Evolutionary conservation across 441 rosid genomes (phyloP), one percentile per base, ranked within the genome.

Genomic region (Jatropha multifida): DNA sequence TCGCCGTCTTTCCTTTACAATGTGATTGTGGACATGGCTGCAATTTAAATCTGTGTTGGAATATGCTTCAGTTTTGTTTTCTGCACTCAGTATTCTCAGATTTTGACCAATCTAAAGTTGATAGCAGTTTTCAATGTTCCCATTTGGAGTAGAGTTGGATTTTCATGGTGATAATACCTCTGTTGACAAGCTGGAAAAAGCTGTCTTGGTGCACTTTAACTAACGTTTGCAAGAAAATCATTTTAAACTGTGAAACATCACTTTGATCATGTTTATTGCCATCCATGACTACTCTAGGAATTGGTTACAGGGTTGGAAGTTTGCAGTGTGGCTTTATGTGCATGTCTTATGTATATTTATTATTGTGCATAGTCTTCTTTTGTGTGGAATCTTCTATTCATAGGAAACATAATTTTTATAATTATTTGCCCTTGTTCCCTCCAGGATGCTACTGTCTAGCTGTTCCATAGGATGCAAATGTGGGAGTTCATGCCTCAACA

Each of bases 401-500:
- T 65, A 38, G 38, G 14, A 48, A 48, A 18, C 13, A 68, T 41
- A 69, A 38, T 59, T 60, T 44, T 42, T 60, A 23, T 65, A 2
- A 17, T 60, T 48, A 59, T 27, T 63, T 56, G 37, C 76, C 48
- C 20, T 77, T 68, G 66, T 37, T 61, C 46, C 77, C 65, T 79
- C 68, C 83, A 94, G 98, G 88, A 91, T 94, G 99, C 86, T 96
- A 61, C 80, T 91, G 54, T 94, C 99, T 78, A 90, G 90, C 81
- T 96, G 99, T 86, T 96, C 99, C 32, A 89, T 96, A 3, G 92
- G 94, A 65, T 96, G 99, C 85, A 92, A 84, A 67, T 96, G 99
- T 84, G 97, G 96, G 73, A 80, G 77, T 75, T 84, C 83, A 75
- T 94, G 99, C 85, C 85, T 81, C 73, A 96, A 94, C 73, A 96